phyloP scores from a whole-genome alignment of 768 basidiomycete genomes.

The Cytidiella melzeri region DNA sequence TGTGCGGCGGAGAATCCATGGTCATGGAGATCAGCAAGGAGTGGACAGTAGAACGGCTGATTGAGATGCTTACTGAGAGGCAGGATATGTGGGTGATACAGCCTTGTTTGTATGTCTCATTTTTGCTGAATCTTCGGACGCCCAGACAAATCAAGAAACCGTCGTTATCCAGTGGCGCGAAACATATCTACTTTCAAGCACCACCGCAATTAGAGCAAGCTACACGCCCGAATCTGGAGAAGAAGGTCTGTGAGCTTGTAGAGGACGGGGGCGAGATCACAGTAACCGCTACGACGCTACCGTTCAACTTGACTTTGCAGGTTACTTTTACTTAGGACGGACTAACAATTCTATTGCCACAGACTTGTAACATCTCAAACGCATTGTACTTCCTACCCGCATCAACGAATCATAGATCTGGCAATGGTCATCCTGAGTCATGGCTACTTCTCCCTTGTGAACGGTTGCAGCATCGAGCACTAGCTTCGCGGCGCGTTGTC shows the following conservation, averaged over 20 bases:
- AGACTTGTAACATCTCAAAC: too few relatives aligned
- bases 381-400: too few relatives aligned
- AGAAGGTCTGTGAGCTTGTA: conserved; percentile 79
- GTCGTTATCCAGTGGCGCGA: conserved; percentile 71
- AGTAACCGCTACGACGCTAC: conserved; percentile 84
- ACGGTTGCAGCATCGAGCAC: too few relatives aligned
- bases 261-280: conserved; percentile 70
- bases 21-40: conserved; percentile 66
- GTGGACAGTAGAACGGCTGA: conserved; percentile 78
- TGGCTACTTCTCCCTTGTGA: too few relatives aligned
- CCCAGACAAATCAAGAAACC: conserved; percentile 94
- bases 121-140: too few relatives aligned
- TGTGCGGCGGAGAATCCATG: conserved; percentile 88
- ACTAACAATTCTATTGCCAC: too few relatives aligned
- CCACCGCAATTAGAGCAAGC: conserved; percentile 87
- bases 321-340: conserved; percentile 44
- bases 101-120: too few relatives aligned
- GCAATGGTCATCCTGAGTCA: too few relatives aligned
- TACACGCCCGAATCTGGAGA: conserved; percentile 87
- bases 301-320: conserved; percentile 74
- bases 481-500: too few relatives aligned
- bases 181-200: conserved; percentile 87
- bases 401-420: too few relatives aligned
- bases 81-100: conserved; percentile 77
- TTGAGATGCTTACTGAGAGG: conserved; percentile 80